Percentiles rank a stretch among this genome's conserved stretches.
phyloP scores from a whole-genome alignment of 129 eudicot species.

The Solidago caesia region DNA sequence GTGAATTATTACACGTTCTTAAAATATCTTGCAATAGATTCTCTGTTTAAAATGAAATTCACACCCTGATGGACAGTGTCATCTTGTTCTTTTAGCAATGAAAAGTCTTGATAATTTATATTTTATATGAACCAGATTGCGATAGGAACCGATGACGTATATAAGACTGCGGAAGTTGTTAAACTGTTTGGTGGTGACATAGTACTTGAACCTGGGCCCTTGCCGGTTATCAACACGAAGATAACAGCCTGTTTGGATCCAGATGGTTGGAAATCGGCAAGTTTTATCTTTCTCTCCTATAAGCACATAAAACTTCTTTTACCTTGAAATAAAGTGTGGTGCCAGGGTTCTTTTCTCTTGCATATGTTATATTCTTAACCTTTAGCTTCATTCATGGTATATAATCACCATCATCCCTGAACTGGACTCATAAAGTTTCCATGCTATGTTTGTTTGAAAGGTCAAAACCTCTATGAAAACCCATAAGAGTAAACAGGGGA shows the following conservation, averaged over 20 bases:
- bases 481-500: no score
- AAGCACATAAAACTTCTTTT: background rate
- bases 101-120: background rate
- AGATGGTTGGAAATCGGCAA: constrained; percentile 92
- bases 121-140: constrained; percentile 57
- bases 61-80: background rate
- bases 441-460: no score
- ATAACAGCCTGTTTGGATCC: constrained; percentile 94
- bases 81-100: background rate
- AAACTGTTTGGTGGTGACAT: constrained; percentile 71
- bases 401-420: background rate
- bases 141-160: constrained; percentile 86
- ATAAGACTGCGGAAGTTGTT: constrained; percentile 79
- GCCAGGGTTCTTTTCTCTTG: background rate
- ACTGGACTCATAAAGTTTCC: no score
- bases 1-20: constrained; percentile 29
- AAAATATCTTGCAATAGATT: background rate
- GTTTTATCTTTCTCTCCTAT: constrained; percentile 11
- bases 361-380: background rate
- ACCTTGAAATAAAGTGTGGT: constrained; percentile 10
- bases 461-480: background rate
- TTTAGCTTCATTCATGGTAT: background rate
- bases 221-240: constrained; percentile 81
- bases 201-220: constrained; percentile 75
- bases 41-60: background rate